Evolutionary conservation across 352 stramenopile species (phyloP), one percentile per base, ranked within the genome.

Genomic region (Phytophthora rubi): DNA sequence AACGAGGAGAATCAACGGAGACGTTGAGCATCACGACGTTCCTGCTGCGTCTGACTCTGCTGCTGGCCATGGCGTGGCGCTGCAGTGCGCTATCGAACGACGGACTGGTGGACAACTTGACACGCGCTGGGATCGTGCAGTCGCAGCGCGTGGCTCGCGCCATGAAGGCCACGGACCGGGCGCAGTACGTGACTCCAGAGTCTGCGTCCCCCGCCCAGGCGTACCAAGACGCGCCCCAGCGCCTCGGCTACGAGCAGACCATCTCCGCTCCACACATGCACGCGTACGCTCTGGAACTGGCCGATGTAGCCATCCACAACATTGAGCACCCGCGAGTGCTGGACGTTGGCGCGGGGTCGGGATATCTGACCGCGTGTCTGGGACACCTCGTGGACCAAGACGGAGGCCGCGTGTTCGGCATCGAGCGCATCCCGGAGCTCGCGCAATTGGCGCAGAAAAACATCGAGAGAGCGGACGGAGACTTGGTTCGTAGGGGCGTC

Each of bases 281-380:
- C 66, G 92, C 91, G 9, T 86, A 80, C 58, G 90, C 90, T 13
- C 64, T 97, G 33, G 91, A 98, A 59, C 59, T 94, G 13, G 79
- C 83, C 51, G 79, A 83, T 35, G 80, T 81, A n/a, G 82, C 91
- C 6, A 66, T 90, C 21, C 58, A 65, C 23, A 72, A 77, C 33
- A 59, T 81, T 1, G 53, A 71, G 9, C 52, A 76, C 15, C 78
- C 96, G 15, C 83, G 83, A 15, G 84, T 99, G 8, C 75, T 99
- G 23, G 97, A 99, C 75, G 95, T 99, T 0, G 97, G 97, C 33
- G 97, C 83, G 30, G 97, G 97, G 26, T 98, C 91, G 6, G 97
- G 97, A 5, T 99, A 99, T 76, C 78, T 99, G 8, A 98, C 93
- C 6, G 95, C 94, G 6, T 96, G 91, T 63, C 76, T 99, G n/a